Base-by-base conservation (phyloP, 345 rosid species). In the Linum usitatissimum region DNA sequence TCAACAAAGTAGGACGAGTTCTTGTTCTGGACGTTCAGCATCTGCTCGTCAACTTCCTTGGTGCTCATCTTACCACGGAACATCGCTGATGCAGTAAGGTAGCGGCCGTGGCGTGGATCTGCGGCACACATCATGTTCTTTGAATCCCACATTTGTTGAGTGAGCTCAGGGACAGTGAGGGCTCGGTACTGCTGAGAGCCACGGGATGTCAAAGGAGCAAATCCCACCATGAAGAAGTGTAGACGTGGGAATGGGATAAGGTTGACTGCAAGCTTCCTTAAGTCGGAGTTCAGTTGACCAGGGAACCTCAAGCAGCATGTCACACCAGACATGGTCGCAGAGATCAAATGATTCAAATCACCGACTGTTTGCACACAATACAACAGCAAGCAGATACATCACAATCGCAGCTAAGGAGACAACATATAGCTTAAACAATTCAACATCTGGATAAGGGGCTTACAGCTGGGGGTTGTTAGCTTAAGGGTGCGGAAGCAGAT, bases 301-400 rank as follows among this genome's bases (percentile, higher is more conserved):
- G 56, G 56, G 21, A 53, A 53, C 56, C 56, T 53, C 56, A 53
- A 13, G 56, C 56, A 53, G 56, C 56, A 53, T 10, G 56, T 53
- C 15, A 53, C 56, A 17, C 56, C 56, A 8, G 56, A 53, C 56
- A 53, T 53, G 18, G 56, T 53, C 0, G 56, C 56, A 15, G 56
- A 53, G 18, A 53, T 53, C 56, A 53, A 8, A 53, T 53, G 56
- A 15, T 53, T 53, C 17, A 53, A 53, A 53, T 53, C 56, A 53
- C 56, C 56, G 15, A 53, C 56, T 53, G 56, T 34, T 34, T 34
- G 0, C 8, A 9, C n/a, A 53, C 13, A 53, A 53, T 12, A 53
- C 0, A 53, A 15, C 2, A 13, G 21, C 56, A 53, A 20, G 17
- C 56, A 2, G 3, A 53, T 17, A 53, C 17, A 53, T 15, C 13